A percentile compares a stretch with the other conserved stretches of the same genome.
These are phyloP conservation scores for Phytophthora quininea DNA, from an alignment of 352 stramenopile genomes.

Conservation along the genomic window DNA sequence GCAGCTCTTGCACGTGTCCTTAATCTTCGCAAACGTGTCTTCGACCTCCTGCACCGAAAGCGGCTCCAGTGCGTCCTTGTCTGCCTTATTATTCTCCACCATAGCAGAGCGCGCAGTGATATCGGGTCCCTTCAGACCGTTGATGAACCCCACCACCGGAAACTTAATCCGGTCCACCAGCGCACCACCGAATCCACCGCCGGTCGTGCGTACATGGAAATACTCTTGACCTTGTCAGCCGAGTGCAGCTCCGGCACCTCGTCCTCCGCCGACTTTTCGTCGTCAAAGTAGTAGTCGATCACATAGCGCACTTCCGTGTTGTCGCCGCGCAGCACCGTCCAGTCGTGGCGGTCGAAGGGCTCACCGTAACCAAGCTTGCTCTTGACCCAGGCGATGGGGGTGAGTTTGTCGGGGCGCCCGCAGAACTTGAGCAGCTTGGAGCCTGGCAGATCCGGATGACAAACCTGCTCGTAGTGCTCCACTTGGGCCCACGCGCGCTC, in stretches of 20 bases:
- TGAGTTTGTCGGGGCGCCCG: conserved; percentile 96
- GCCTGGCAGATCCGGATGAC: conserved; percentile 64
- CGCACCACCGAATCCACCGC: conserved; percentile 76
- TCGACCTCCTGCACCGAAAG: conserved; percentile 77
- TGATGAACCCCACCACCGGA: conserved; percentile 59
- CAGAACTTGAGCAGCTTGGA: conserved; percentile 97
- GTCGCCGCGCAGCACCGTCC: conserved; percentile 93
- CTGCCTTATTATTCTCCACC: conserved; percentile 46
- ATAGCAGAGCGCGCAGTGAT: conserved; percentile 53
- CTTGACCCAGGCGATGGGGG: conserved; percentile 94
- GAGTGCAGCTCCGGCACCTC: conserved; percentile 87
- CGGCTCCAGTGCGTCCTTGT: conserved; percentile 47
- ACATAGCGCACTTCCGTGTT: conserved; percentile 96
- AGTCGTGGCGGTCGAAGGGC: conserved; percentile 99
- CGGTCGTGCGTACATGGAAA: conserved; percentile 88
- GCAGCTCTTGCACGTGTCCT: conserved; percentile 82
- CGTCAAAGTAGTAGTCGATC: conserved; percentile 99
- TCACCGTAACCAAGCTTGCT: conserved; percentile 82
- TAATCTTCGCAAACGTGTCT: conserved; percentile 84
- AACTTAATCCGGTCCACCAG: conserved; percentile 87
- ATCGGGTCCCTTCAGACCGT: conserved; percentile 54
- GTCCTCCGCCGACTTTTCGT: conserved; percentile 80
- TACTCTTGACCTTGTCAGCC: conserved; percentile 83
- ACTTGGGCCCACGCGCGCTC: conserved; percentile 98
- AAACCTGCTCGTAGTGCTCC: conserved; percentile 96